These are phyloP conservation scores for Microcyclosporella mali DNA, from an alignment of 2,329 filamentous ascomycete species.

Conservation along the genomic window DNA sequence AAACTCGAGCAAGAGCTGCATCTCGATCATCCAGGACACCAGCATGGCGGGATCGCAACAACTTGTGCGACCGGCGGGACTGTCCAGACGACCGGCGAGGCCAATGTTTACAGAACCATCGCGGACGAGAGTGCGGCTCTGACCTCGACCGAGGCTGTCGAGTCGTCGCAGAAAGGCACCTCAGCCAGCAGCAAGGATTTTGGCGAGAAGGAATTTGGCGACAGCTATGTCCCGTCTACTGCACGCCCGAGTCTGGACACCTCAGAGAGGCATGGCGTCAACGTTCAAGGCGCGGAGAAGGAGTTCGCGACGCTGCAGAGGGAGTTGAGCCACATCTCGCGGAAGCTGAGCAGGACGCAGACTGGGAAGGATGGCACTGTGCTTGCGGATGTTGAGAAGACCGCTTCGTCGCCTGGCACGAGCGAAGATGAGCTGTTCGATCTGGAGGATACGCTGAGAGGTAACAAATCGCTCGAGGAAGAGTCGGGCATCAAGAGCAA, in stretches of 20 bases:
- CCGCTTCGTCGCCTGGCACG: constrained; percentile 35
- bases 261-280: constrained; percentile 43
- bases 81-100: not conserved
- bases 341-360: constrained; percentile 37
- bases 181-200: too few relatives aligned
- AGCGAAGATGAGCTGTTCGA: constrained; percentile 60
- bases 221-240: constrained; percentile 7
- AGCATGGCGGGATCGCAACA: constrained; percentile 15
- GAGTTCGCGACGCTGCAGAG: constrained; percentile 62
- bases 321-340: constrained; percentile 40
- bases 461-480: constrained; percentile 63
- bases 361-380: constrained; percentile 37
- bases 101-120: not conserved
- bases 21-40: constrained; percentile 21
- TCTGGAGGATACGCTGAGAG: constrained; percentile 66
- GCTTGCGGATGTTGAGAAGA: constrained; percentile 55
- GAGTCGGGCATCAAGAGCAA: constrained; percentile 71
- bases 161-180: not conserved
- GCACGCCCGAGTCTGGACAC: constrained; percentile 2
- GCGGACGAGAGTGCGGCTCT: not conserved
- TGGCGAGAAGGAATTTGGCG: constrained; percentile 9
- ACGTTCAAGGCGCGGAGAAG: constrained; percentile 60
- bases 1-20: constrained; percentile 22
- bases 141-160: not conserved
- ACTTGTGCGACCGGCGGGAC: not conserved